These are phyloP conservation scores for Erodium moschatum DNA, from an alignment of 441 rosid species.

Conservation along the genomic window DNA sequence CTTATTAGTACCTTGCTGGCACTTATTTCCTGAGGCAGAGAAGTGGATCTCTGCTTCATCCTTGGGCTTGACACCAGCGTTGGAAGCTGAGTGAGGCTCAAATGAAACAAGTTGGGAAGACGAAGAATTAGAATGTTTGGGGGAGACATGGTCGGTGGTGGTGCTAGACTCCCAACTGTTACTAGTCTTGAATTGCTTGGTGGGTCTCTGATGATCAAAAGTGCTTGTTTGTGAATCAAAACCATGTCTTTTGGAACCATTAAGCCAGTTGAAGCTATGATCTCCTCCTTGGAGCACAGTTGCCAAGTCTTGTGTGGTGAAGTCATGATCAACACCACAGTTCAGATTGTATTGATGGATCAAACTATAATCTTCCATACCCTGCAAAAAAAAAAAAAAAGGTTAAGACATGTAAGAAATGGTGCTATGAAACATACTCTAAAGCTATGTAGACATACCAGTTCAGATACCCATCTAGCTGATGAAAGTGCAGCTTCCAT, in stretches of 20 bases:
- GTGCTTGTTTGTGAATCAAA: too few species aligned
- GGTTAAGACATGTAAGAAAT: too few species aligned
- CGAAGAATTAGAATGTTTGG: not conserved
- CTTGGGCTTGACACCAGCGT: not conserved
- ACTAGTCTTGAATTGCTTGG: not conserved
- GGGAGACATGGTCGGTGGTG: not conserved
- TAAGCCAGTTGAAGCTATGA: not conserved
- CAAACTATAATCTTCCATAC: slow-evolving; percentile 5
- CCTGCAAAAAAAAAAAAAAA: not conserved
- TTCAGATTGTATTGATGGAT: slow-evolving; percentile 6
- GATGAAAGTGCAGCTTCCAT: slow-evolving; percentile 3
- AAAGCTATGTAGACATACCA: not conserved
- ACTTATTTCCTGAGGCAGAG: not conserved
- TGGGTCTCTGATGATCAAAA: not conserved
- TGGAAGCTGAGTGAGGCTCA: not conserved
- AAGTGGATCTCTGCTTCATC: slow-evolving; percentile 21
- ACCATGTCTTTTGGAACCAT: not conserved
- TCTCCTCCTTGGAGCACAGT: slow-evolving; percentile 9
- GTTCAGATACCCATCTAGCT: slow-evolving; percentile 8
- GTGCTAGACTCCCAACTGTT: not conserved
- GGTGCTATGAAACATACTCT: too few species aligned
- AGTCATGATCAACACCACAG: slow-evolving; percentile 1
- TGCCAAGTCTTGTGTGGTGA: not conserved
- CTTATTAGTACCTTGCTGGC: slow-evolving; percentile 15
- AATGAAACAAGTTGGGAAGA: slow-evolving; percentile 1